Percentiles rank a stretch among this genome's conserved stretches.
Evolutionary conservation across 2,329 filamentous ascomycete species (phyloP).

Genomic region (Exophiala dermatitidis): DNA sequence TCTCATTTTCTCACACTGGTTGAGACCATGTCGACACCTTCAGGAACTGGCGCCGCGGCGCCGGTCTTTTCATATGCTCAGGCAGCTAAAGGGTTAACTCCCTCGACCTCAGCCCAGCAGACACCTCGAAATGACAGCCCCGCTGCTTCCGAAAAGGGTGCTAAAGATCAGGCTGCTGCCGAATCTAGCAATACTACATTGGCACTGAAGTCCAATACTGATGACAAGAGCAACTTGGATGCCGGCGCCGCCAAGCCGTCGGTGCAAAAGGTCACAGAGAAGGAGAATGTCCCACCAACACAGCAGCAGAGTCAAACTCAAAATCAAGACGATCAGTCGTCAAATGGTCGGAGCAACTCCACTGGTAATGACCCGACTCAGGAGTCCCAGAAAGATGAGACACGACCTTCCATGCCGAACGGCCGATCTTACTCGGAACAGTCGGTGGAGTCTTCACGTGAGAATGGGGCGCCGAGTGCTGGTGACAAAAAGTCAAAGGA

Average conservation of each 20-base stretch:
- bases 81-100: slow-evolving; percentile 73
- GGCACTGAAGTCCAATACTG: slow-evolving; percentile 6
- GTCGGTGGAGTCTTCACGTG: slow-evolving; percentile 28
- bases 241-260: slow-evolving; percentile 31
- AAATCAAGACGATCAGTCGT: slow-evolving; percentile 24
- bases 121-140: slow-evolving; percentile 18
- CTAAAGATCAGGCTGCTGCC: slow-evolving; percentile 10
- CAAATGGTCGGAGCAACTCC: slow-evolving; percentile 44
- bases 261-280: slow-evolving; percentile 40
- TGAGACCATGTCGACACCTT: slow-evolving; percentile 37
- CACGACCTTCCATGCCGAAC: slow-evolving; percentile 32
- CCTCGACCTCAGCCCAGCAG: slow-evolving; percentile 32
- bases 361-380: slow-evolving; percentile 62
- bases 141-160: slow-evolving; percentile 17
- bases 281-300: slow-evolving; percentile 24
- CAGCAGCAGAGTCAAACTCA: slow-evolving; percentile 23
- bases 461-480: slow-evolving; percentile 29
- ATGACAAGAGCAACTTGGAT: slow-evolving; percentile 29
- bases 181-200: slow-evolving; percentile 6
- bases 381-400: slow-evolving; percentile 58
- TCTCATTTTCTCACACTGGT: slow-evolving; percentile 1
- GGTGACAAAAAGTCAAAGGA: slow-evolving; percentile 47
- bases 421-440: slow-evolving; percentile 12
- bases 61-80: slow-evolving; percentile 86
- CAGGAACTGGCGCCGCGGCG: slow-evolving; percentile 33